Evolutionary conservation across 192 early-diverging fungal species (phyloP).

Genomic region (Coemansia sp.): DNA sequence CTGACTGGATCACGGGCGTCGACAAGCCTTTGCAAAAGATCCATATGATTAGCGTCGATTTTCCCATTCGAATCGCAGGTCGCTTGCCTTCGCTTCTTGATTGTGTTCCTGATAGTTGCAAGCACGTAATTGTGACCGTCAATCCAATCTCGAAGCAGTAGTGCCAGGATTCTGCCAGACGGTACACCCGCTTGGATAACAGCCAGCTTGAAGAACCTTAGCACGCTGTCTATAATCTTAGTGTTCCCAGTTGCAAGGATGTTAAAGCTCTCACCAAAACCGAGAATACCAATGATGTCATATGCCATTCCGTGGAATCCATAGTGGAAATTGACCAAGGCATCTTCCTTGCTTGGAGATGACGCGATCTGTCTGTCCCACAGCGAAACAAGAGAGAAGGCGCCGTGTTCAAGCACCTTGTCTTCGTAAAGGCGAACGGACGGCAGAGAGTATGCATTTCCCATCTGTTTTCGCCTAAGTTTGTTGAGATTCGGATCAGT

Average conservation of each 20-base stretch:
- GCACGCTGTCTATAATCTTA: constrained; percentile 19
- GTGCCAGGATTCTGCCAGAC: constrained; percentile 3
- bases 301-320: background rate
- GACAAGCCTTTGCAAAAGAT: constrained; percentile 50
- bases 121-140: constrained; percentile 6
- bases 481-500: constrained; percentile 37
- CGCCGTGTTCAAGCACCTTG: constrained; percentile 23
- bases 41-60: background rate
- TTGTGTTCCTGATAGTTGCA: constrained; percentile 2
- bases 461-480: constrained; percentile 23
- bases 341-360: background rate
- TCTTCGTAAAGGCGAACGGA: constrained; percentile 20
- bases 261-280: constrained; percentile 37
- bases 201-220: constrained; percentile 8
- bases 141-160: constrained; percentile 7
- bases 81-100: background rate
- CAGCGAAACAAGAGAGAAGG: constrained; percentile 14
- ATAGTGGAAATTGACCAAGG: background rate
- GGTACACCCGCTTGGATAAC: constrained; percentile 4
- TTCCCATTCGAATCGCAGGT: too few species aligned
- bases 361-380: constrained; percentile 23
- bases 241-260: constrained; percentile 12
- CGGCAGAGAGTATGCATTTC: background rate
- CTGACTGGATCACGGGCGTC: constrained; percentile 42
- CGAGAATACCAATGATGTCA: constrained; percentile 43